Evolutionary conservation across 2,329 filamentous ascomycete species (phyloP).

Genomic region (Penicillium sp.): DNA sequence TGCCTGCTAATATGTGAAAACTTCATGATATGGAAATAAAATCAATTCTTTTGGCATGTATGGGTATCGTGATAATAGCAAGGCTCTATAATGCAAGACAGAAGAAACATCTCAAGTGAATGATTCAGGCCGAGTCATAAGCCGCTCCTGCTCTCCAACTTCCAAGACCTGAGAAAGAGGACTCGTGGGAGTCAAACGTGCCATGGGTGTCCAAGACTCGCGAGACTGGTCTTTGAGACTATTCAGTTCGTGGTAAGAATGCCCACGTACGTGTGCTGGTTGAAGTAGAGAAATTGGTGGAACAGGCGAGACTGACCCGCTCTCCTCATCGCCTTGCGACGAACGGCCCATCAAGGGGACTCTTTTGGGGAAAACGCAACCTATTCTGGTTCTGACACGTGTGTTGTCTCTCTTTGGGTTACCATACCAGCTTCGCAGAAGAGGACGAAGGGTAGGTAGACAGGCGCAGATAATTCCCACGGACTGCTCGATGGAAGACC

Average conservation of each 20-base stretch:
- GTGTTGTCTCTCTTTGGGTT: neutral
- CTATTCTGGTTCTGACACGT: neutral
- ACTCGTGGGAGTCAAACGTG: neutral
- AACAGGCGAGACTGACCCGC: neutral
- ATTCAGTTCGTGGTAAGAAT: neutral
- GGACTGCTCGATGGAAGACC: conserved; percentile 31
- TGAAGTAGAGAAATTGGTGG: neutral
- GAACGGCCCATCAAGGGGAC: neutral
- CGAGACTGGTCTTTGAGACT: neutral
- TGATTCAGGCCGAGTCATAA: conserved; percentile 1
- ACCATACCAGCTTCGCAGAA: conserved; percentile 17
- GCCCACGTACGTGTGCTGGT: neutral
- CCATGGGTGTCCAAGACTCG: neutral
- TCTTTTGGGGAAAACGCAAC: neutral
- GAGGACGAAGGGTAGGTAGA: conserved; percentile 27
- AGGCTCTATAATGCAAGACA: neutral
- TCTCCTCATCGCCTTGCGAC: conserved; percentile 9
- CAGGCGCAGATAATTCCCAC: conserved; percentile 29
- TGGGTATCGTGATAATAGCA: neutral
- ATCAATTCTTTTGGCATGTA: neutral
- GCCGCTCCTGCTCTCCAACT: neutral
- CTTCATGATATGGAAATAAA: neutral
- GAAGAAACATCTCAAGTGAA: conserved; percentile 1
- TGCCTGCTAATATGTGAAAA: neutral
- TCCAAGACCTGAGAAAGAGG: neutral